phyloP scores from a whole-genome alignment of 176 grass and related monocot genomes.

The Carex scoparia region DNA sequence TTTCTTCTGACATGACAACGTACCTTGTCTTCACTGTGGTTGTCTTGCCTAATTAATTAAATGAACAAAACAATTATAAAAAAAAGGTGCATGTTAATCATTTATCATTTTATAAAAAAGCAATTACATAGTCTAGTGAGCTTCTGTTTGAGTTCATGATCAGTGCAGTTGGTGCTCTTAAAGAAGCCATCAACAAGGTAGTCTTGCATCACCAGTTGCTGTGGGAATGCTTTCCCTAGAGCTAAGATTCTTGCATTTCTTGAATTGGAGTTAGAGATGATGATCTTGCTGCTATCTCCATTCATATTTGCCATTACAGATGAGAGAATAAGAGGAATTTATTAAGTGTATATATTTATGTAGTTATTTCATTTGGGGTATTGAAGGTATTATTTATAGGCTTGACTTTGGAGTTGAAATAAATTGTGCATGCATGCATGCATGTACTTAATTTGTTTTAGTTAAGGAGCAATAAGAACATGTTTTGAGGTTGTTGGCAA shows the following conservation, averaged over 20 bases:
- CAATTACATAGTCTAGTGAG: constrained; percentile 52
- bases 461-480: constrained; percentile 44
- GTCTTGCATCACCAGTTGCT: constrained; percentile 69
- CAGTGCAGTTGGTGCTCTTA: constrained; percentile 70
- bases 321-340: not conserved
- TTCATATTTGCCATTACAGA: not conserved
- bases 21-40: constrained; percentile 76
- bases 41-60: constrained; percentile 43
- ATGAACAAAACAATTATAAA: not conserved
- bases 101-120: no score
- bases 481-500: constrained; percentile 40
- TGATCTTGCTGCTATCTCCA: constrained; percentile 3
- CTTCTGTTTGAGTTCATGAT: constrained; percentile 65
- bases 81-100: not conserved
- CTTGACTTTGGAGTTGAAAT: not conserved
- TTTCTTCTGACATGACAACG: constrained; percentile 81
- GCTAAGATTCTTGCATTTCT: constrained; percentile 70
- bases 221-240: constrained; percentile 70
- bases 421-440: not conserved
- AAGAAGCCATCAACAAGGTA: constrained; percentile 70
- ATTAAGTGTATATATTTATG: no score
- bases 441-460: constrained; percentile 8
- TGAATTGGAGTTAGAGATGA: not conserved
- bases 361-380: not conserved
- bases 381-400: constrained; percentile 10